These are phyloP conservation scores for Eucalyptus regnans DNA, from an alignment of 345 rosid species.

Conservation along the genomic window DNA sequence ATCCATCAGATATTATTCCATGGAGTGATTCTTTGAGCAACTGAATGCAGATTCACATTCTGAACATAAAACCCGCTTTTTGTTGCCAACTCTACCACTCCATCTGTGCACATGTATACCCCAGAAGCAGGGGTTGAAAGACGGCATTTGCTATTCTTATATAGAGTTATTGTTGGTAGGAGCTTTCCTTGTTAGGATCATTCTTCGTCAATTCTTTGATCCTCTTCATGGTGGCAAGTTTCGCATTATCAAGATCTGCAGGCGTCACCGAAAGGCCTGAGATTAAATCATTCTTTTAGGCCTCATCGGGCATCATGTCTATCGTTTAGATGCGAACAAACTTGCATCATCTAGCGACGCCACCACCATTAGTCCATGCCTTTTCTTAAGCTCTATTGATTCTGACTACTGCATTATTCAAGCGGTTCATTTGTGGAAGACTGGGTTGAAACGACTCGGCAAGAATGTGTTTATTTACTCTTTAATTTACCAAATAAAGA, in stretches of 20 bases:
- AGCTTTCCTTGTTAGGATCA: background rate
- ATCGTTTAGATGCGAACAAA: background rate
- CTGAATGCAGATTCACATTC: background rate
- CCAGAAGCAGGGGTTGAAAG: background rate
- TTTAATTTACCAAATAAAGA: background rate
- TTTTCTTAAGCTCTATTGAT: background rate
- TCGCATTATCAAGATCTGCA: background rate
- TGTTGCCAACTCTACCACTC: background rate
- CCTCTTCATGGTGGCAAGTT: background rate
- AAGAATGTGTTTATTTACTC: background rate
- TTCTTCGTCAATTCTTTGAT: background rate
- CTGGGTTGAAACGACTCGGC: background rate
- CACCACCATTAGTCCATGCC: background rate
- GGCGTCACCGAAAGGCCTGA: background rate
- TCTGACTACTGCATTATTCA: background rate
- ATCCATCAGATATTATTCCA: slow-evolving; percentile 27
- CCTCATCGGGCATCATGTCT: background rate
- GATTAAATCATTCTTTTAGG: background rate
- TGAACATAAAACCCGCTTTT: background rate
- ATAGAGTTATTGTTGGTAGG: background rate
- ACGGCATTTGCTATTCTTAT: background rate
- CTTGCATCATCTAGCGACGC: background rate
- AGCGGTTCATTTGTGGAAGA: background rate
- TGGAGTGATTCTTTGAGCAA: background rate
- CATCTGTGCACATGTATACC: background rate